Evolutionary conservation across 2,329 filamentous ascomycete genomes (phyloP).

Genomic region (Fusarium tjaetaba): DNA sequence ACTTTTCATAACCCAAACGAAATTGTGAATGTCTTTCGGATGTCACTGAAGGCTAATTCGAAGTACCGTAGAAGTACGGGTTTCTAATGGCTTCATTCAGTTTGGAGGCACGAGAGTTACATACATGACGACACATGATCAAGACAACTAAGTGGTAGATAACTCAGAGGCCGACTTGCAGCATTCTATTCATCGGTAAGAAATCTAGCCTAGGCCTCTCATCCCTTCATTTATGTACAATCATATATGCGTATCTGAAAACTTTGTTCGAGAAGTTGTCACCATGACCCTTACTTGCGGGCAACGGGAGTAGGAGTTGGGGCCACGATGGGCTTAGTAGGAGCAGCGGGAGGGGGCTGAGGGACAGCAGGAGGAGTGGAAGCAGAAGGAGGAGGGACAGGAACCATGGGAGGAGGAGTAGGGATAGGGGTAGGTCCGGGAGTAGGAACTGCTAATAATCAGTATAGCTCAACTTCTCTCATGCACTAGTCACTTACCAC

Average conservation of each 20-base stretch:
- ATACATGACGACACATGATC: neutral
- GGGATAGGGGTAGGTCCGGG: neutral
- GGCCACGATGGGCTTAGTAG: neutral
- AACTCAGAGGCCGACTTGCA: neutral
- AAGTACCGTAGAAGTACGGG: neutral
- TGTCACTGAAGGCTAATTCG: neutral
- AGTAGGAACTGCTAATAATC: conserved; percentile 1
- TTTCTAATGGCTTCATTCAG: neutral
- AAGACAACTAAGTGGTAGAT: neutral
- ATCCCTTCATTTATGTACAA: neutral
- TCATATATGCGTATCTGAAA: conserved; percentile 15
- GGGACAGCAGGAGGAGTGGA: conserved; percentile 1
- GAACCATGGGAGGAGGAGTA: conserved; percentile 1
- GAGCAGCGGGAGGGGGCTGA: conserved; percentile 1
- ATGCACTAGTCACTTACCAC: conserved; percentile 8
- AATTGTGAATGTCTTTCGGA: neutral
- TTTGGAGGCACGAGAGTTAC: neutral
- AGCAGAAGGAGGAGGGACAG: neutral
- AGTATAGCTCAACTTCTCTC: neutral
- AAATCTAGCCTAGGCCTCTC: neutral
- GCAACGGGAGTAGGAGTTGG: conserved; percentile 23
- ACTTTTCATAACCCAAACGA: neutral
- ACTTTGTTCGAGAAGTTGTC: neutral
- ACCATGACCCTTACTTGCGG: conserved; percentile 5
- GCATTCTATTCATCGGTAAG: conserved; percentile 15